Base-by-base conservation (phyloP, 305 asterid species). In the Fraxinus greggii region DNA sequence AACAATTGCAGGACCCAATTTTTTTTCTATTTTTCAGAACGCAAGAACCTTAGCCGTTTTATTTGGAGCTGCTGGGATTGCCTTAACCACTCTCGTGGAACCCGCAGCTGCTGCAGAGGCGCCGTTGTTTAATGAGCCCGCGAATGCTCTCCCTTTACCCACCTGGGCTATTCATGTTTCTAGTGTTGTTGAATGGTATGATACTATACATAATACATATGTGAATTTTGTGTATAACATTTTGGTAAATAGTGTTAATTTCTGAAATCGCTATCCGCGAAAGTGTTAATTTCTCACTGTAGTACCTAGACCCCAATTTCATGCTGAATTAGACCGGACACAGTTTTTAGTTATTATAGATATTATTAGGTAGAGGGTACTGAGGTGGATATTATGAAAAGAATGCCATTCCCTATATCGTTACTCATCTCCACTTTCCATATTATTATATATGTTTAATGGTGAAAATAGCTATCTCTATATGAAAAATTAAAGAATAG, bases 81-180 rank as follows among this genome's bases (percentile, higher is more conserved):
- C 92, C 80, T 78, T 94, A 67, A 70, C 88, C 23, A 78, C 94
- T 84, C 56, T 89, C 17, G 85, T 76, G 29, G 93, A 83, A 4
- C 86, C 97, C 72, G 81, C 95, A 28, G 72, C 23, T 85, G 97
- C 97, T 75, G 86, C 91, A 0, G 97, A 90, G 32, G 72, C 86
- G 32, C 88, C 93, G 45, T 51, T 86, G 80, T 78, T 92, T 78
- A 85, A 33, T 31, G 99, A 96, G 84, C 99, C 99, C 3, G 85
- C 97, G 78, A 94, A 96, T 88, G 99, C 99, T 17, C 99, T 96
- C 26, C 94, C 99, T 33, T 86, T 96, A 80, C 98, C 99, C 84
- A 96, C 99, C 79, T 96, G 99, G 98, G 91, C 94, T 76, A 88
- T 94, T 83, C 99, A 96, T 74, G 97, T 96, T 56, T 96, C 99